A percentile compares a stretch with the other conserved stretches of the same genome.
These are phyloP conservation scores for Tetrapyrgos nigripes DNA, from an alignment of 1,284 basidiomycete genomes.

Conservation along the genomic window DNA sequence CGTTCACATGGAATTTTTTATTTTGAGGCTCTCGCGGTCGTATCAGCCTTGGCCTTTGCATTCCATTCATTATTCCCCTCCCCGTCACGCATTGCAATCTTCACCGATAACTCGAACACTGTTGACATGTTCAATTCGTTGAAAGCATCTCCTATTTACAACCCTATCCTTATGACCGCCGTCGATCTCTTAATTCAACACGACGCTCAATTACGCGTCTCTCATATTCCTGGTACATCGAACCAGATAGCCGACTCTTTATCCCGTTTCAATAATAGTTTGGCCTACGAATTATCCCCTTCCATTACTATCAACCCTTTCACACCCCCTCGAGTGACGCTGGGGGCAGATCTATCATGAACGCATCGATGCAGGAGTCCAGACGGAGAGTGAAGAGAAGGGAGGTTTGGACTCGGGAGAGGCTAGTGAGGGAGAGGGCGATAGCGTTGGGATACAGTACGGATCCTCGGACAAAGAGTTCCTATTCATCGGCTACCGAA, in stretches of 20 bases:
- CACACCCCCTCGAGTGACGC: constrained; percentile 28
- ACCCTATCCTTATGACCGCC: too few relatives aligned
- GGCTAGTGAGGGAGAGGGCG: constrained; percentile 20
- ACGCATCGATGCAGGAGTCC: background rate
- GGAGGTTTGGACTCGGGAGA: constrained; percentile 25
- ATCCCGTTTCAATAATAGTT: constrained; percentile 16
- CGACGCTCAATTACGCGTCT: constrained; percentile 25
- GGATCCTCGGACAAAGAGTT: constrained; percentile 9
- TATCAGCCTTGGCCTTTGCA: constrained; percentile 28
- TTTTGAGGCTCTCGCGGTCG: too few relatives aligned
- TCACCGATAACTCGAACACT: constrained; percentile 34
- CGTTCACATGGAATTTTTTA: constrained; percentile 30
- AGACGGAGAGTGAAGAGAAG: constrained; percentile 22
- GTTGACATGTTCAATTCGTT: constrained; percentile 31
- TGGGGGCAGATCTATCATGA: constrained; percentile 31
- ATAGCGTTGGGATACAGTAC: constrained; percentile 26
- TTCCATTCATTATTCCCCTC: constrained; percentile 24
- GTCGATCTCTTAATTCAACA: constrained; percentile 19
- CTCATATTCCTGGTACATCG: constrained; percentile 27
- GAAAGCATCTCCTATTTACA: too few relatives aligned
- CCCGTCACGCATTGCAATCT: constrained; percentile 9
- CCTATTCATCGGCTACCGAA: constrained; percentile 32
- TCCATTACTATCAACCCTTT: constrained; percentile 14
- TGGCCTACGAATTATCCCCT: background rate
- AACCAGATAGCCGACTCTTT: constrained; percentile 34